These are phyloP conservation scores for Phytophthora constricta DNA, from an alignment of 352 stramenopile genomes.

Conservation along the genomic window DNA sequence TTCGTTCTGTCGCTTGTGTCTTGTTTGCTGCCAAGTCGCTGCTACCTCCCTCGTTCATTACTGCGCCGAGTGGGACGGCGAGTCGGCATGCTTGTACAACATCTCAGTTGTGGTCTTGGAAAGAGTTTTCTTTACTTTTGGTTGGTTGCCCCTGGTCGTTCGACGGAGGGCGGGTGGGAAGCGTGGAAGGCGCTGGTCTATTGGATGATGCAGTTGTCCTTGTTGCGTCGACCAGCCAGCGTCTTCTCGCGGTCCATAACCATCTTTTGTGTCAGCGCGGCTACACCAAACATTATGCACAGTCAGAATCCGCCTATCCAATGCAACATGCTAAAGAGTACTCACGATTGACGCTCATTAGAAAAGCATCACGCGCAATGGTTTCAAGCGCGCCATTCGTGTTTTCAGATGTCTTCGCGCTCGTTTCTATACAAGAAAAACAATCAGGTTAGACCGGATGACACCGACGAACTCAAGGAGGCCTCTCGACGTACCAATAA, in stretches of 20 bases:
- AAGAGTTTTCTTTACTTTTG: conserved; percentile 47
- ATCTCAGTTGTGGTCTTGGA: conserved; percentile 44
- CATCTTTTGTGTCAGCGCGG: conserved; percentile 78
- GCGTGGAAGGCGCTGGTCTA: conserved; percentile 26
- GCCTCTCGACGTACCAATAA: conserved; percentile 66
- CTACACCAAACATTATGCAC: conserved; percentile 37
- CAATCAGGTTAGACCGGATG: conserved; percentile 13
- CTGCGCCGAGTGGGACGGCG: conserved; percentile 31
- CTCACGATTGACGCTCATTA: conserved; percentile 89
- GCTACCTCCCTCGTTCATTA: conserved; percentile 17
- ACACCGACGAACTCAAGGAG: background rate
- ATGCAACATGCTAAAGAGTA: conserved; percentile 19
- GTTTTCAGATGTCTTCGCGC: conserved; percentile 89
- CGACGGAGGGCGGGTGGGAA: background rate
- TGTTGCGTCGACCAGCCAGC: conserved; percentile 69
- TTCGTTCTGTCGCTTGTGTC: conserved; percentile 19
- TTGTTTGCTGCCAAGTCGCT: conserved; percentile 35
- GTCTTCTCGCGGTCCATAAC: conserved; percentile 84
- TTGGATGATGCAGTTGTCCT: conserved; percentile 85
- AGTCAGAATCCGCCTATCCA: conserved; percentile 7
- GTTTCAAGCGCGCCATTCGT: conserved; percentile 87
- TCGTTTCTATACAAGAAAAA: conserved; percentile 67
- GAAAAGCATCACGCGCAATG: conserved; percentile 84
- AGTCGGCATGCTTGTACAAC: conserved; percentile 48
- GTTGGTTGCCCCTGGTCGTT: conserved; percentile 1